Conservation (phyloP, 495 filamentous ascomycete genomes). For the Podospora australis region DNA sequence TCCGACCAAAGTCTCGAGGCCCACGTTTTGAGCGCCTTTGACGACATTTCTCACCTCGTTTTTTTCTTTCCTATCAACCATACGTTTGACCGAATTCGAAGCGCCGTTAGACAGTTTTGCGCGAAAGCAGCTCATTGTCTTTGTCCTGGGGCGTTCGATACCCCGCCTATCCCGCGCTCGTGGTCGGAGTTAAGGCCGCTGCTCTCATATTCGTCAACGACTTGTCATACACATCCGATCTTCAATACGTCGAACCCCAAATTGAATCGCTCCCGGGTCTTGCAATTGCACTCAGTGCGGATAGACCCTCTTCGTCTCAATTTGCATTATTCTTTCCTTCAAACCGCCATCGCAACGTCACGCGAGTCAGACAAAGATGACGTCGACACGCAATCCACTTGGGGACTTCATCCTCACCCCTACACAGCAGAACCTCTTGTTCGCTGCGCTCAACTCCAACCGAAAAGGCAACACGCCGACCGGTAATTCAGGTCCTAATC, state of each 20-base stretch:
- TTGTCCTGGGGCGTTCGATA: slow-evolving; percentile 2
- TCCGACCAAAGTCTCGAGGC: too few relatives aligned
- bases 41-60: too few relatives aligned
- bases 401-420: slow-evolving; percentile 59
- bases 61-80: too few relatives aligned
- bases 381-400: slow-evolving; percentile 36
- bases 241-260: too few relatives aligned
- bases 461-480: slow-evolving; percentile 26
- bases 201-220: not conserved
- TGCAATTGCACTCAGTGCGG: not conserved
- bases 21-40: too few relatives aligned
- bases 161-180: not conserved
- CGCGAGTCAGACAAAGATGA: slow-evolving; percentile 30
- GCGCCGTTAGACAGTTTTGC: too few relatives aligned
- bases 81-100: too few relatives aligned
- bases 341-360: not conserved
- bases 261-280: not conserved
- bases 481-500: slow-evolving; percentile 34
- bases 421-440: slow-evolving; percentile 80
- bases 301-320: not conserved
- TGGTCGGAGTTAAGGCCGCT: slow-evolving; percentile 5
- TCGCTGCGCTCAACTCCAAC: slow-evolving; percentile 83
- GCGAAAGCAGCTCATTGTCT: too few relatives aligned
- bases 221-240: not conserved
- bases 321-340: not conserved